These are phyloP conservation scores for Prunus mongolica DNA, from an alignment of 306 rosid genomes.

Conservation along the genomic window DNA sequence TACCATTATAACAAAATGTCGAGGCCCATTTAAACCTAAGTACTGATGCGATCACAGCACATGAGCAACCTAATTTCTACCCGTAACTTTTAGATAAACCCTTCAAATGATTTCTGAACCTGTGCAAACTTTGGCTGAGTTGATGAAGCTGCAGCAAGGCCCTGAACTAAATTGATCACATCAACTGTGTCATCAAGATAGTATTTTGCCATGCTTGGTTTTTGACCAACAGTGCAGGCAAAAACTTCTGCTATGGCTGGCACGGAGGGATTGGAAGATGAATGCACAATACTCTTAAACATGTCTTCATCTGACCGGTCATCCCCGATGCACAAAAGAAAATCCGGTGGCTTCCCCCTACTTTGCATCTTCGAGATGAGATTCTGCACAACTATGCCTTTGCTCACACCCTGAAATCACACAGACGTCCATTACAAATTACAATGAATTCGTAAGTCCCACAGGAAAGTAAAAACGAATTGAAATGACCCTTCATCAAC, in stretches of 20 bases:
- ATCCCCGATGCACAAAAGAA: conserved; percentile 68
- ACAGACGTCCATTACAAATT: not conserved
- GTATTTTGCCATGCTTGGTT: conserved; percentile 71
- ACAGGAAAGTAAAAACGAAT: not conserved
- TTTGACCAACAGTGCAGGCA: conserved; percentile 36
- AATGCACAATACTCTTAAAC: conserved; percentile 50
- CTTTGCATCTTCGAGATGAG: conserved; percentile 49
- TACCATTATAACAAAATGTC: not conserved
- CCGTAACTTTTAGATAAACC: conserved; percentile 21
- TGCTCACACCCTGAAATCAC: conserved; percentile 59
- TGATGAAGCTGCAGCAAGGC: conserved; percentile 36
- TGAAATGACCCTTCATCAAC: not conserved
- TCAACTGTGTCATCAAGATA: conserved; percentile 61
- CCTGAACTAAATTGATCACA: conserved; percentile 53
- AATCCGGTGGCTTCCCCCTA: conserved; percentile 51
- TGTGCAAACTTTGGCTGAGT: conserved; percentile 10
- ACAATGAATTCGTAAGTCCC: not conserved
- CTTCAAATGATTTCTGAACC: conserved; percentile 18
- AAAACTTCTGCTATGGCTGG: conserved; percentile 38
- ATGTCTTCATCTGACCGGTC: conserved; percentile 74
- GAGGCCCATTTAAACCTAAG: not conserved
- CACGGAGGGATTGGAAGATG: conserved; percentile 29
- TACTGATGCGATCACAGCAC: not conserved
- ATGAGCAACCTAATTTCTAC: conserved; percentile 5
- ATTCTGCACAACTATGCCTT: conserved; percentile 59